Evolutionary conservation across 2,329 filamentous ascomycete species (phyloP).

Genomic region (Epichloe sibirici): DNA sequence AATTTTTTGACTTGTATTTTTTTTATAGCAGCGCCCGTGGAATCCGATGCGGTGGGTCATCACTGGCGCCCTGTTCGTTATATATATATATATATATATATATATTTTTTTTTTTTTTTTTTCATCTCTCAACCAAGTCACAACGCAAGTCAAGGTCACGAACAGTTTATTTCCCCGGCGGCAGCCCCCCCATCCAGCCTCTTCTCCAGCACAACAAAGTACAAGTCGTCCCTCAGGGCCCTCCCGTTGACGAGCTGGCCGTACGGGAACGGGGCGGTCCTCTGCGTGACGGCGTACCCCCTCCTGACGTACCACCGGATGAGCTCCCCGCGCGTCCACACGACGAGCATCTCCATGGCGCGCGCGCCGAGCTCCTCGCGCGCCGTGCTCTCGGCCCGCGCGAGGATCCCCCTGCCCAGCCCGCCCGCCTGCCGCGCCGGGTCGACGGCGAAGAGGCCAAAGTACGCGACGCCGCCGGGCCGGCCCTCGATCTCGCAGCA

Average conservation of each 20-base stretch:
- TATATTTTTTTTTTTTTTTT: no score
- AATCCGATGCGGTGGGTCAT: no score
- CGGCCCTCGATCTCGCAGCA: slow-evolving; percentile 31
- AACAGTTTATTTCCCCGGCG: no score
- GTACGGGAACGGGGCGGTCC: slow-evolving; percentile 31
- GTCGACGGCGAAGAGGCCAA: slow-evolving; percentile 37
- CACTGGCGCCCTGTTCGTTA: no score
- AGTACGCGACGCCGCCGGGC: slow-evolving; percentile 23
- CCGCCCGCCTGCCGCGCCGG: slow-evolving; percentile 30
- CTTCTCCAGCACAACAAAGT: slow-evolving; percentile 30
- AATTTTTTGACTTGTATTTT: no score
- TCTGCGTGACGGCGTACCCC: slow-evolving; percentile 28
- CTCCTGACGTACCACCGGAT: slow-evolving; percentile 32
- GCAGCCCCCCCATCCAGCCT: slow-evolving; percentile 12
- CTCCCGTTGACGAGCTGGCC: slow-evolving; percentile 21
- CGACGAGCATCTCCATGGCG: slow-evolving; percentile 31
- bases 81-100: no score
- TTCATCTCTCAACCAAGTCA: no score
- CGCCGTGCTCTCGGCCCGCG: slow-evolving; percentile 27
- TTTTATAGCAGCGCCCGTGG: no score
- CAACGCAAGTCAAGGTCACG: no score
- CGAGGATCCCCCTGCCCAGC: slow-evolving; percentile 28
- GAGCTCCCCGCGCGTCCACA: slow-evolving; percentile 30
- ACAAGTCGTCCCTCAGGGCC: slow-evolving; percentile 30
- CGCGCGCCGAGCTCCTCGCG: slow-evolving; percentile 18